Base-by-base conservation (phyloP, 306 rosid genomes). In the Psophocarpus tetragonolobus region DNA sequence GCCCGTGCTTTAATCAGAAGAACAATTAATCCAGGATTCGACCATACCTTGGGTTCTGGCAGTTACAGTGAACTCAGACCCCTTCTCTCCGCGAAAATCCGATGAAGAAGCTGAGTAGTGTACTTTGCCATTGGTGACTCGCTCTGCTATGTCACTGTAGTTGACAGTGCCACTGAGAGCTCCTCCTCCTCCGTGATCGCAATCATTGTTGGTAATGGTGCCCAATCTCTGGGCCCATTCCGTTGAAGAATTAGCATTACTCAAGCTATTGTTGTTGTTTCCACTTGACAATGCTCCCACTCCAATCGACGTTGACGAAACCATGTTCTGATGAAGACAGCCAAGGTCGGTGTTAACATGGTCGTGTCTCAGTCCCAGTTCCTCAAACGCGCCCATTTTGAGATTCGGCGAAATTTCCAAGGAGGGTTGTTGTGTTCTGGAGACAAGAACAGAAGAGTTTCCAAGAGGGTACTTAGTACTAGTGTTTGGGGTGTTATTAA, bases 1-100 rank as follows among this genome's bases (percentile, higher is more conserved):
- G 17, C 63, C 69, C 69, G 35, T 65, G 33, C 29, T 69, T 57
- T 58, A 35, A 71, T 64, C 75, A 35, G 98, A 89, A 65, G 98
- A 93, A 83, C 91, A 89, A 89, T 80, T 76, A 57, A 91, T 91
- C 96, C 93, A 91, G 13, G 98, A 82, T 85, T 93, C 96, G 78
- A 89, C 85, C 88, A 87, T 91, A 88, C 98, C 98, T 93, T 90
- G 92, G 54, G 73, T 84, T 71, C 97, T 88, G 13, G 73, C 74
- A 33, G 88, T 39, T 4, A 56, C 78, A 39, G 50, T 30, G 70
- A 84, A 75, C 66, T 88, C 91, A 18, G 84, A 60, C 54, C 81
- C 88, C 42, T 83, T 90, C 41, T 86, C 88, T 32, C 87, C 88
- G 36, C 69, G 85, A 81, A 82, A 78, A 81, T 84, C 87, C 29